Conservation (phyloP, 2,329 filamentous ascomycete genomes). For the Xylaria multiplex region DNA sequence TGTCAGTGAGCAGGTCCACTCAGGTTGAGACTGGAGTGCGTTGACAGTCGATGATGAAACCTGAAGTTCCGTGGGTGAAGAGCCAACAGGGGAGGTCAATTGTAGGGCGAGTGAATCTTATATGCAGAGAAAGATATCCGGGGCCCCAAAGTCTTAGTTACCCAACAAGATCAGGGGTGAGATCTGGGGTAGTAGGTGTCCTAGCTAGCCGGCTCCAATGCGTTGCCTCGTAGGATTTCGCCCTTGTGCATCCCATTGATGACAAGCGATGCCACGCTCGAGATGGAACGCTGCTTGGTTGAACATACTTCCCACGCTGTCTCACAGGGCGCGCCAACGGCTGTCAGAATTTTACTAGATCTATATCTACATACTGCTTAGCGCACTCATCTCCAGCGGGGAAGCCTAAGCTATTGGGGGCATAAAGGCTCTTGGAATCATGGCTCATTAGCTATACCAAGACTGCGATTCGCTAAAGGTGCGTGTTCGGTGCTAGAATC, state of each 20-base stretch:
- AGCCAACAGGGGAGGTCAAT: not conserved
- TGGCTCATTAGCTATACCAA: not conserved
- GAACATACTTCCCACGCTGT: conserved; percentile 27
- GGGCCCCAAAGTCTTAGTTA: conserved; percentile 22
- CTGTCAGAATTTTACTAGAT: conserved; percentile 3
- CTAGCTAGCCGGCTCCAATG: not conserved
- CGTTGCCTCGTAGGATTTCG: conserved; percentile 10
- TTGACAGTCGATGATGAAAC: conserved; percentile 5
- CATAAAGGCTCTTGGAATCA: not conserved
- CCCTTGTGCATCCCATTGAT: not conserved
- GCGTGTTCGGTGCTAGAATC: not conserved
- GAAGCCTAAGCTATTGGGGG: not conserved
- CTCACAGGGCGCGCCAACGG: not conserved
- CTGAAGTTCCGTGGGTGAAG: conserved; percentile 8
- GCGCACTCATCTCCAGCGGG: conserved; percentile 8
- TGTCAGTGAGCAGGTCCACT: conserved; percentile 25
- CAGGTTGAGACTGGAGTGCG: not conserved
- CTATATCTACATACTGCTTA: not conserved
- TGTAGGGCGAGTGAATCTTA: conserved; percentile 10
- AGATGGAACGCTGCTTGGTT: conserved; percentile 10
- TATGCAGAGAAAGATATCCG: conserved; percentile 22
- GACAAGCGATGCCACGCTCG: not conserved
- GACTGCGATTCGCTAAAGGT: conserved; percentile 4
- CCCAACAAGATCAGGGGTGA: conserved; percentile 14
- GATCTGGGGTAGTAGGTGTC: conserved; percentile 31